Evolutionary conservation across 805 yeast species (phyloP).

Genomic region (Tetrapisispora arboricola): DNA sequence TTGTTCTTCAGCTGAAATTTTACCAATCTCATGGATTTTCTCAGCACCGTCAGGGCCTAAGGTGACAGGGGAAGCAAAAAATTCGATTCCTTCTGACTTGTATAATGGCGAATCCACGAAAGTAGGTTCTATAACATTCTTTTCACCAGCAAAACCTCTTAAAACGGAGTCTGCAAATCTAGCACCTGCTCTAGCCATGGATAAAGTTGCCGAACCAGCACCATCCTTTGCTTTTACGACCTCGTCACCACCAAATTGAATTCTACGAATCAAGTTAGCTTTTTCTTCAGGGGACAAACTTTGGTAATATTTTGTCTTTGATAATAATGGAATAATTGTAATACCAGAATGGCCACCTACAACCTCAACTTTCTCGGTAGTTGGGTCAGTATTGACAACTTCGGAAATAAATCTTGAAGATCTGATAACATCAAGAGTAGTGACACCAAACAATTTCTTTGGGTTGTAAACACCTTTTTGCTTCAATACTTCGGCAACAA

Average conservation of each 20-base stretch:
- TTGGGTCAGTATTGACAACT: constrained; percentile 49
- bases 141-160: constrained; percentile 54
- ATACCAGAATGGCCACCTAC: constrained; percentile 98
- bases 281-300: constrained; percentile 46
- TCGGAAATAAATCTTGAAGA: constrained; percentile 74
- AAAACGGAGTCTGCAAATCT: constrained; percentile 58
- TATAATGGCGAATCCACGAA: constrained; percentile 75
- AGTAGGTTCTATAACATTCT: constrained; percentile 55
- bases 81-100: constrained; percentile 84
- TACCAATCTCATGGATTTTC: constrained; percentile 70
- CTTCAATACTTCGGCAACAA: constrained; percentile 87
- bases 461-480: constrained; percentile 82
- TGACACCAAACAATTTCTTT: constrained; percentile 87
- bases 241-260: constrained; percentile 95
- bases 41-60: constrained; percentile 87
- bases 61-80: constrained; percentile 92
- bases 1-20: constrained; percentile 67
- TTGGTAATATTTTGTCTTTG: constrained; percentile 63
- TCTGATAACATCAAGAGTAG: constrained; percentile 87
- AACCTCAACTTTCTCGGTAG: constrained; percentile 67
- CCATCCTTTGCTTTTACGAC: constrained; percentile 90
- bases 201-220: constrained; percentile 86
- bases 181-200: constrained; percentile 90
- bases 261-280: constrained; percentile 66
- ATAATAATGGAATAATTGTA: constrained; percentile 87